Evolutionary conservation across 2,329 filamentous ascomycete genomes (phyloP), one percentile per base, ranked within the genome.

Genomic region (Calonectria leucothoes): DNA sequence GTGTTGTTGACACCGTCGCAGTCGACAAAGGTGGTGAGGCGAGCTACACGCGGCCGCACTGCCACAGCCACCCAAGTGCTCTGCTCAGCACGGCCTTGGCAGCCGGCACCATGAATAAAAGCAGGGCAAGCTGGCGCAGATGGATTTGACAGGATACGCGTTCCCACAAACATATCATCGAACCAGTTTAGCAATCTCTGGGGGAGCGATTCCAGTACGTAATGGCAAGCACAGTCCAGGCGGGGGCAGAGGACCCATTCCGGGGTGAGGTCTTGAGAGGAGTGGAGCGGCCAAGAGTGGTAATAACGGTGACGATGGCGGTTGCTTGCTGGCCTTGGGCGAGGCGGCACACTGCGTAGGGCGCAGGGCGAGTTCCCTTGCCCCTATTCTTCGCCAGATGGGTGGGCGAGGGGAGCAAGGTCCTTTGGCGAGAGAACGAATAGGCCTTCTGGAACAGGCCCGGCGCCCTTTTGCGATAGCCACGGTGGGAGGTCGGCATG

Each of bases 141-240:
- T 27, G 33, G 55, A 61, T 42, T 61, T 27, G 55, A 42, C 55
- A 61, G 55, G 55, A 61, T 61, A 61, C 23, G 55, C 33, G 55
- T 61, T 61, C 55, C 55, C 55, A 39, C 55, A 27, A 17, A 2
- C 10, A 35, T 15, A 39, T 27, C 39, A 61, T 61, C 55, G 35
- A 25, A 15, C 27, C 49, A 48, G 37, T 39, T 51, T 51, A 45
- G 48, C 45, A 35, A 64, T 57, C 49, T 67, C 66, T 59, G 66
- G 66, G 51, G 68, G 48, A 57, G 49, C 31, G 48, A 61, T 72
- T 66, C n/a, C 70, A 52, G 70, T 72, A 72, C 70, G 70, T 72
- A 72, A 72, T 72, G 51, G 49, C 66, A 64, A 52, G 65, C 59
- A 63, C 64, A 52, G 55, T 65, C 67, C 67, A 49, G 63, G 70